phyloP scores from a whole-genome alignment of 768 basidiomycete species.

The Podaxis sp. region DNA sequence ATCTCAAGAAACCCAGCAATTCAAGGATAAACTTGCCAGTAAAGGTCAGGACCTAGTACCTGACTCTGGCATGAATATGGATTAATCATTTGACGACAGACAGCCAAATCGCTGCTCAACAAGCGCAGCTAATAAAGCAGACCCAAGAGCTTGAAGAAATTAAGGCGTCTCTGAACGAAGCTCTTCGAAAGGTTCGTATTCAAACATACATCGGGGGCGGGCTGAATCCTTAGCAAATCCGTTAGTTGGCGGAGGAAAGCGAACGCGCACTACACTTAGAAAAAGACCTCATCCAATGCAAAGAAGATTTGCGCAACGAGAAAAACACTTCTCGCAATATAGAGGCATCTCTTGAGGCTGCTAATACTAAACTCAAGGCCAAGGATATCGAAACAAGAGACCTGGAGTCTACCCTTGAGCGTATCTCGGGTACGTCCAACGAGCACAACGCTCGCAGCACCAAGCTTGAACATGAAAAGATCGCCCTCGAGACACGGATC shows the following conservation, averaged over 20 bases:
- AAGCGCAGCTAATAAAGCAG: slow-evolving; percentile 43
- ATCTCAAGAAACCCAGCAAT: slow-evolving; percentile 44
- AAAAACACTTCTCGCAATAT: slow-evolving; percentile 52
- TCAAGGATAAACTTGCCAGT: slow-evolving; percentile 48
- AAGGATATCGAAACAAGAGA: slow-evolving; percentile 51
- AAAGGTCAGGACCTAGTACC: slow-evolving; percentile 37
- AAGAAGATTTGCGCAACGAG: slow-evolving; percentile 60
- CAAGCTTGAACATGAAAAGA: slow-evolving; percentile 61
- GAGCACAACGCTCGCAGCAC: slow-evolving; percentile 37
- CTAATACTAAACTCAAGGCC: slow-evolving; percentile 50
- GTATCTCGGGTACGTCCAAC: slow-evolving; percentile 53
- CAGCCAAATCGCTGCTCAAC: slow-evolving; percentile 47
- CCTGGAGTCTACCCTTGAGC: slow-evolving; percentile 56
- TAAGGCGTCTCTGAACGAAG: slow-evolving; percentile 41
- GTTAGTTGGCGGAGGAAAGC: slow-evolving; percentile 57
- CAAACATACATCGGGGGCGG: neutral
- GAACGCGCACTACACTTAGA: slow-evolving; percentile 58
- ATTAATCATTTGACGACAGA: slow-evolving; percentile 29
- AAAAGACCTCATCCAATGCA: slow-evolving; percentile 42
- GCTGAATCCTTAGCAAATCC: slow-evolving; percentile 8
- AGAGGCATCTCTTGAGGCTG: slow-evolving; percentile 44
- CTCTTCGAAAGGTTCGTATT: slow-evolving; percentile 44
- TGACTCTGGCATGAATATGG: neutral
- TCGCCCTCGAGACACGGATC: slow-evolving; percentile 53
- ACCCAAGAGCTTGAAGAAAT: slow-evolving; percentile 43